A percentile compares a stretch with the other conserved stretches of the same genome.
phyloP scores from a whole-genome alignment of 768 basidiomycete genomes.

The Russula earlei region DNA sequence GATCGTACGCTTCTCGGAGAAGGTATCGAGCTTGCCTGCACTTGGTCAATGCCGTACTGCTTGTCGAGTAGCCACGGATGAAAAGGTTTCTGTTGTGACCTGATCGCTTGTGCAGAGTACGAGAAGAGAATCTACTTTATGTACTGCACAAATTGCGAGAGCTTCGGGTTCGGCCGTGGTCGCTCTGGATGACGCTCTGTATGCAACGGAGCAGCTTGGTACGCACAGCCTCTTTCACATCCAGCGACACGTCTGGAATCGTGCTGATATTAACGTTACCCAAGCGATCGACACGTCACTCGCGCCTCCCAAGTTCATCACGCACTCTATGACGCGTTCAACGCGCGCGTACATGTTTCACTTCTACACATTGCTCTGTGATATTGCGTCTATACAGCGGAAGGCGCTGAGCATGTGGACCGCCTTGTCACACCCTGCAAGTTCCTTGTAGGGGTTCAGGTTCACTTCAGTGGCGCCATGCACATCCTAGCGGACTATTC shows the following conservation, averaged over 20 bases:
- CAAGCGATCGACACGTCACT: slow-evolving; percentile 35
- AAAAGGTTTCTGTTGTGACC: too few species aligned
- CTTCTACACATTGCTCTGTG: slow-evolving; percentile 70
- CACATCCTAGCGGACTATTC: too few species aligned
- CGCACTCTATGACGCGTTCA: slow-evolving; percentile 67
- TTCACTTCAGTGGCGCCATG: too few species aligned
- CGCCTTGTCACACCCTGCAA: slow-evolving; percentile 9
- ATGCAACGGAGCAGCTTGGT: slow-evolving; percentile 52
- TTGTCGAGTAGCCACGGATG: slow-evolving; percentile 79
- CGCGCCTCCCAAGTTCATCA: slow-evolving; percentile 46
- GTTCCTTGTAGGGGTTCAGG: too few species aligned
- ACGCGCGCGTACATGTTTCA: slow-evolving; percentile 80
- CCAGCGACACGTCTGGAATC: neutral
- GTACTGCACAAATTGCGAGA: slow-evolving; percentile 68
- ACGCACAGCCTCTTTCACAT: slow-evolving; percentile 20
- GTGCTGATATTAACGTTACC: neutral
- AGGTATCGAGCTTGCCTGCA: slow-evolving; percentile 61
- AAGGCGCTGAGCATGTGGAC: slow-evolving; percentile 64
- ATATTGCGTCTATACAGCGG: slow-evolving; percentile 65
- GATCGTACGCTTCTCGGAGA: slow-evolving; percentile 50
- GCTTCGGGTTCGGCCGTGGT: slow-evolving; percentile 64
- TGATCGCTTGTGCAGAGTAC: slow-evolving; percentile 38
- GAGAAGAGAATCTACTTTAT: slow-evolving; percentile 87
- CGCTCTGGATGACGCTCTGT: slow-evolving; percentile 64
- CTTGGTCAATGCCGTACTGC: slow-evolving; percentile 61